Evolutionary conservation across 805 yeast species (phyloP).

Genomic region (Saccharomycopsis capsularis): DNA sequence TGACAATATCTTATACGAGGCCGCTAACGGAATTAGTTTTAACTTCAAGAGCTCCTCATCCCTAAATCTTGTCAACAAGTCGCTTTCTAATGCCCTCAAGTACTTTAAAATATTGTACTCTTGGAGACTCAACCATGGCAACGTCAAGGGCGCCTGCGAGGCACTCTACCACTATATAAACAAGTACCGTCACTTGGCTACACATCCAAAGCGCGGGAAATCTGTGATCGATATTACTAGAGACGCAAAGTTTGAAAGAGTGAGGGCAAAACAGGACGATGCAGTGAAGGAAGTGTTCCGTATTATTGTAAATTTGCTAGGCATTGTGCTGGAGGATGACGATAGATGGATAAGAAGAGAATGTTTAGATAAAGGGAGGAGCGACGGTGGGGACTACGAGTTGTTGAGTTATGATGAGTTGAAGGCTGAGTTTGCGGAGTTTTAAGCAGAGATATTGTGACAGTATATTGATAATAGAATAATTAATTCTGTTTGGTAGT

Average conservation of each 20-base stretch:
- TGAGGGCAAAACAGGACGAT: slow-evolving; percentile 8
- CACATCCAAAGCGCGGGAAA: neutral
- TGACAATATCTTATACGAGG: slow-evolving; percentile 34
- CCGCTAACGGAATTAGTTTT: slow-evolving; percentile 22
- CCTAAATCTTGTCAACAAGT: slow-evolving; percentile 22
- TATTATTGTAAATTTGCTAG: slow-evolving; percentile 34
- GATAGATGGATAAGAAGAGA: too few relatives aligned
- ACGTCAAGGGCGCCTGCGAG: slow-evolving; percentile 43
- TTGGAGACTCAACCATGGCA: slow-evolving; percentile 43
- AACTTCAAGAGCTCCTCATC: slow-evolving; percentile 27
- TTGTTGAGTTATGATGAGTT: too few relatives aligned
- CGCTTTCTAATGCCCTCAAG: slow-evolving; percentile 31
- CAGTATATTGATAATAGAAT: too few relatives aligned
- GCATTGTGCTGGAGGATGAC: slow-evolving; percentile 29
- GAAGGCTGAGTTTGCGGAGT: too few relatives aligned
- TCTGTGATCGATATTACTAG: neutral
- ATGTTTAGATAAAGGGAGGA: too few relatives aligned
- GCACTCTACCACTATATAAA: slow-evolving; percentile 36
- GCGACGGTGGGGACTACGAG: too few relatives aligned
- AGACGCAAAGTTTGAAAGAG: slow-evolving; percentile 15
- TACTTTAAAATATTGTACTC: slow-evolving; percentile 46
- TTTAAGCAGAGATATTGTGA: too few relatives aligned
- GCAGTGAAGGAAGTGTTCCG: slow-evolving; percentile 32
- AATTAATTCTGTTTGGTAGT: too few relatives aligned
- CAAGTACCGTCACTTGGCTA: slow-evolving; percentile 16